Base-by-base conservation (phyloP, 2,329 filamentous ascomycete species). In the Dryadomyces quercivorus region DNA sequence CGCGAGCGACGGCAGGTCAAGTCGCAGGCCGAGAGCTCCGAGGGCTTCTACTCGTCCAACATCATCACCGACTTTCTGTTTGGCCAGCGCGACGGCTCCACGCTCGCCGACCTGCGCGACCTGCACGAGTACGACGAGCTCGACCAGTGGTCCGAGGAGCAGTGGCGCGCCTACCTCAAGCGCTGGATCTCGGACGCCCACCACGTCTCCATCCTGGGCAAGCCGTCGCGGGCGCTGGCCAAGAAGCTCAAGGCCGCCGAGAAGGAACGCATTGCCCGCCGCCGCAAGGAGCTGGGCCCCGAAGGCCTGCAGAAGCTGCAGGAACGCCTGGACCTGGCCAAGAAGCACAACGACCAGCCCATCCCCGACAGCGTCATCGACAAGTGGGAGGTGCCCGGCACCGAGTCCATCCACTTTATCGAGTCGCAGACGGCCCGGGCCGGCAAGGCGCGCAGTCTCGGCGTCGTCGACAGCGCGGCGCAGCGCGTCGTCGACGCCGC, bases 391-490 rank as follows among this genome's bases (percentile, higher is more conserved):
- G 87, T 97, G 12, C 93, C 93, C 0, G 79, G 83, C 36, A 88
- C 88, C 0, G 87, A 94, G 9, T 95, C 90, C 0, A 96, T 98
- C 51, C 89, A 95, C 66, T 97, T 98, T 69, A 94, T 96, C 62
- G 80, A 90, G 59, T 93, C 90, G 0, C 82, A 79, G 7, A 94
- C 90, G 18, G 93, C 91, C 38, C 81, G 90, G 26, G 85, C 88
- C 49, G 93, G 93, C 34, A 72, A 83, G 57, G 93, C 91, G 15
- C 79, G 83, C 61, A 76, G 81, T 58, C 72, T 90, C 50, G 91
- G 90, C 0, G 70, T 76, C 22, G 74, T 78, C 0, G 70, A 82
- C 34, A 92, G 88, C 60, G 67, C 77, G 4, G 80, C 88, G 5
- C 93, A 98, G 67, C 76, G 81, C 57, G 69, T 84, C 50, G 81